A percentile compares a stretch with the other conserved stretches of the same genome.
These are phyloP conservation scores for Lepiota venenata DNA, from an alignment of 768 basidiomycete genomes.

Conservation along the genomic window DNA sequence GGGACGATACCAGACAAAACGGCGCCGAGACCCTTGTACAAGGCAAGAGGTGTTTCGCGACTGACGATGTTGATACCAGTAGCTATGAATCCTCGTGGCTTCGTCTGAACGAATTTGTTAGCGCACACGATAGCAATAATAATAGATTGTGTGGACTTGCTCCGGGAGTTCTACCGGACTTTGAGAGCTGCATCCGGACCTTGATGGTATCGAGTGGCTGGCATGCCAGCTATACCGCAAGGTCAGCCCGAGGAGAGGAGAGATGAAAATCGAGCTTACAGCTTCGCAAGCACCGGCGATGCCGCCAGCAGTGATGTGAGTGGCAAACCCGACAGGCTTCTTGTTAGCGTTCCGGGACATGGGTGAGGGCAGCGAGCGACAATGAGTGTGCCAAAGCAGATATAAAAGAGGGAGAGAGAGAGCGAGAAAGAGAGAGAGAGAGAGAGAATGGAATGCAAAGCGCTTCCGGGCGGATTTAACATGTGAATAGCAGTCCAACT, in stretches of 20 bases:
- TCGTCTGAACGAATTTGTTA: slow-evolving; percentile 56
- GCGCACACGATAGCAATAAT: slow-evolving; percentile 3
- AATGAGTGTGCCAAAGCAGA: neutral
- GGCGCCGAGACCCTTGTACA: slow-evolving; percentile 98
- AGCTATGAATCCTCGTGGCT: slow-evolving; percentile 87
- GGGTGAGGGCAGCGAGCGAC: slow-evolving; percentile 7
- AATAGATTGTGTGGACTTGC: slow-evolving; percentile 48
- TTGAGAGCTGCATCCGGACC: slow-evolving; percentile 99
- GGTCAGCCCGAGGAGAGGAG: neutral
- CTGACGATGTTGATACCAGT: slow-evolving; percentile 86
- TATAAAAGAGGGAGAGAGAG: no score
- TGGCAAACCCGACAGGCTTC: slow-evolving; percentile 81
- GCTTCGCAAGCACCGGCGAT: slow-evolving; percentile 94
- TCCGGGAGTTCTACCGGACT: slow-evolving; percentile 72
- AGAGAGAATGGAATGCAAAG: slow-evolving; percentile 11
- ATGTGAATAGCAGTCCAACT: slow-evolving; percentile 24
- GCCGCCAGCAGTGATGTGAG: slow-evolving; percentile 92
- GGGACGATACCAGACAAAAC: slow-evolving; percentile 96
- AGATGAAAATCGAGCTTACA: slow-evolving; percentile 36
- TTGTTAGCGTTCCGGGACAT: slow-evolving; percentile 61
- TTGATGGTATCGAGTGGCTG: slow-evolving; percentile 99
- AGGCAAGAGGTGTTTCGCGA: slow-evolving; percentile 89
- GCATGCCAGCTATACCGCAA: slow-evolving; percentile 56
- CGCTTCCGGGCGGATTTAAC: slow-evolving; percentile 19
- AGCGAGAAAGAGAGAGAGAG: no score